A percentile compares a stretch with the other conserved stretches of the same genome.
Conservation (phyloP, 352 stramenopile genomes). For the Phytophthora brassicae region DNA sequence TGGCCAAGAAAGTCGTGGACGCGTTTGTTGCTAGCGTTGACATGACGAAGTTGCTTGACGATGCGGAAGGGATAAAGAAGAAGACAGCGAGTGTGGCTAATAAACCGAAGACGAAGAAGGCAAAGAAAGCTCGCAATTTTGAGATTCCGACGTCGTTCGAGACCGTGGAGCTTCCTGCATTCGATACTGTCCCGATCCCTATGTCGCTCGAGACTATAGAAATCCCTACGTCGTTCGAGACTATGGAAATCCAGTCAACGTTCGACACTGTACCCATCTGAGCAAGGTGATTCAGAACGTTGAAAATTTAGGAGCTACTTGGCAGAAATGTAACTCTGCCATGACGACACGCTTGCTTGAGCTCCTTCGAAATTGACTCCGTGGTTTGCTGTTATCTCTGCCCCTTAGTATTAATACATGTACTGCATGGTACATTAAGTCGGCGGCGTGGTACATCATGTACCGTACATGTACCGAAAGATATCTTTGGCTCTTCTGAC, state of each 20-base stretch:
- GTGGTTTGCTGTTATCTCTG: too few relatives aligned
- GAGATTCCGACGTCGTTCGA: slow-evolving; percentile 35
- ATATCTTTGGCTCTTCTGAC: neutral
- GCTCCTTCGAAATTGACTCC: neutral
- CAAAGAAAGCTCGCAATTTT: slow-evolving; percentile 31
- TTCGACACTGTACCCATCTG: slow-evolving; percentile 8
- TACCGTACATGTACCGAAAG: too few relatives aligned
- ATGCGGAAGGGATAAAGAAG: slow-evolving; percentile 22
- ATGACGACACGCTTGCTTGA: neutral
- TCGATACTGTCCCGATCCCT: slow-evolving; percentile 8
- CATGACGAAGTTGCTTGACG: slow-evolving; percentile 38
- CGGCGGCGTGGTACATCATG: too few relatives aligned
- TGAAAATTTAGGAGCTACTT: neutral
- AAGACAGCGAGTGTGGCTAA: neutral
- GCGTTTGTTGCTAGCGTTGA: slow-evolving; percentile 42
- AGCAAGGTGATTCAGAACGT: neutral
- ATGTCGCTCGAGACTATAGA: slow-evolving; percentile 12
- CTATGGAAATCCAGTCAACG: neutral
- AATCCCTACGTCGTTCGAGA: slow-evolving; percentile 15
- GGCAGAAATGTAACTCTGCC: neutral
- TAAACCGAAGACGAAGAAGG: slow-evolving; percentile 26
- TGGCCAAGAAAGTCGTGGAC: slow-evolving; percentile 43
- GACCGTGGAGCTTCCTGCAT: slow-evolving; percentile 17
- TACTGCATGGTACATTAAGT: too few relatives aligned
- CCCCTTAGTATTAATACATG: too few relatives aligned